Base-by-base conservation (phyloP, 1,284 basidiomycete species). In the Ustilago nuda region DNA sequence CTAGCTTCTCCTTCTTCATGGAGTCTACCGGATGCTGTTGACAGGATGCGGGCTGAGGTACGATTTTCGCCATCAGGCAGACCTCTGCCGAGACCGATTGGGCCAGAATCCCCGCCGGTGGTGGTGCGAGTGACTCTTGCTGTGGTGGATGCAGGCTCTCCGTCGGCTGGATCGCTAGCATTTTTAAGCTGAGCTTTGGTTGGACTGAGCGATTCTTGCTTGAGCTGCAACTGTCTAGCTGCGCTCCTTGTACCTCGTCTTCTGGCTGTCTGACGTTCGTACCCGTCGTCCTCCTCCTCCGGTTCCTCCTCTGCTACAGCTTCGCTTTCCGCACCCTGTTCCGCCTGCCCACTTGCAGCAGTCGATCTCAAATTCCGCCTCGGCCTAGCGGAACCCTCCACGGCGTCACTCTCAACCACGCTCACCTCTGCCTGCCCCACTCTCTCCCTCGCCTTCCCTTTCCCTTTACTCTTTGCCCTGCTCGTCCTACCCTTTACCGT, bases 1-100 rank as follows among this genome's bases (percentile, higher is more conserved):
- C 54, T 66, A 6, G 46, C 61, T 19, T 55, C 55, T 12, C 68
- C 58, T 32, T 67, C 68, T n/a, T 76, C 68, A 3, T 53, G 56
- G 48, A 76, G 57, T 12, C 73, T 57, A 17, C 73, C 73, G 0
- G 73, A 76, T 1, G 61, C 68, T 1, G 73, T 76, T 1, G 64
- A 64, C 19, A 71, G 36, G 39, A 71, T 70, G 3, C 72, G 52
- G 12, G 46, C 54, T 23, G 61, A 53, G 7, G 50, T 11, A 1
- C 45, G 36, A 2, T 30, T 53, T 33, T 45, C 45, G 13, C 52
- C 58, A 23, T 51, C 50, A 2, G 71, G 66, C 2, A 67, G 27
- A n/a, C 65, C 71, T 37, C 71, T 53, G 0, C 71, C 71, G 8
- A 73, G 61, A 11, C 66, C 71, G 13, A 62, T 61, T 11, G 61